These are phyloP conservation scores for Talaromyces sp. DNA, from an alignment of 2,329 filamentous ascomycete species.

Conservation along the genomic window DNA sequence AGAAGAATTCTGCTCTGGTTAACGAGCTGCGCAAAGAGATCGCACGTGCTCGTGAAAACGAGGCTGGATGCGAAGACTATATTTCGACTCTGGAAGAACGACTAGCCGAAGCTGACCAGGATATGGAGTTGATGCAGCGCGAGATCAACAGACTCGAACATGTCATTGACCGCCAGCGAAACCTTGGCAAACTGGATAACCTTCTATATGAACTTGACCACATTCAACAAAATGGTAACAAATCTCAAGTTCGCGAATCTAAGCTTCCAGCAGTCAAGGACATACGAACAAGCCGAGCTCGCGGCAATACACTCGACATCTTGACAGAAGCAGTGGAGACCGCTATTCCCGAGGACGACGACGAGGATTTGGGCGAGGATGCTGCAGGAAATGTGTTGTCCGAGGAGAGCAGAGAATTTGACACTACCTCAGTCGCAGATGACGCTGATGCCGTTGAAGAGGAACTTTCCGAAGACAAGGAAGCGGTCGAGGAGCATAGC, in stretches of 20 bases:
- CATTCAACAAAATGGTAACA: constrained; percentile 60
- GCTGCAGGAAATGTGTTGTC: constrained; percentile 25
- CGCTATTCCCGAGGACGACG: constrained; percentile 46
- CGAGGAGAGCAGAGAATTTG: constrained; percentile 24
- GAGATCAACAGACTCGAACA: constrained; percentile 93
- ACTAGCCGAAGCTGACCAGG: constrained; percentile 91
- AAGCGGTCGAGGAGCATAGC: constrained; percentile 37
- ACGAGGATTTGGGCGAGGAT: constrained; percentile 37
- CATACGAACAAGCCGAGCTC: constrained; percentile 28
- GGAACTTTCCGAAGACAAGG: constrained; percentile 30
- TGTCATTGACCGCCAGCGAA: constrained; percentile 90
- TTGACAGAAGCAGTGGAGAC: constrained; percentile 45
- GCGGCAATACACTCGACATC: constrained; percentile 40
- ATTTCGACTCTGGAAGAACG: constrained; percentile 95
- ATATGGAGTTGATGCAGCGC: constrained; percentile 93
- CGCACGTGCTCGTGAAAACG: constrained; percentile 79
- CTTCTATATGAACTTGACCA: constrained; percentile 82
- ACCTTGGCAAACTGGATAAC: constrained; percentile 89
- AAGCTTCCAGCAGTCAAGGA: constrained; percentile 19
- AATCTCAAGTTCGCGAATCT: constrained; percentile 30
- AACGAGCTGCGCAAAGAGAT: constrained; percentile 89
- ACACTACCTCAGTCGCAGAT: constrained; percentile 23
- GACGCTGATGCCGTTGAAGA: constrained; percentile 38
- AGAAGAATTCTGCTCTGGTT: constrained; percentile 84
- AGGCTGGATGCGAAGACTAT: constrained; percentile 88